Evolutionary conservation across 75 land plant genomes (phyloP), one percentile per base, ranked within the genome.

Genomic region (Cryptomeria japonica): DNA sequence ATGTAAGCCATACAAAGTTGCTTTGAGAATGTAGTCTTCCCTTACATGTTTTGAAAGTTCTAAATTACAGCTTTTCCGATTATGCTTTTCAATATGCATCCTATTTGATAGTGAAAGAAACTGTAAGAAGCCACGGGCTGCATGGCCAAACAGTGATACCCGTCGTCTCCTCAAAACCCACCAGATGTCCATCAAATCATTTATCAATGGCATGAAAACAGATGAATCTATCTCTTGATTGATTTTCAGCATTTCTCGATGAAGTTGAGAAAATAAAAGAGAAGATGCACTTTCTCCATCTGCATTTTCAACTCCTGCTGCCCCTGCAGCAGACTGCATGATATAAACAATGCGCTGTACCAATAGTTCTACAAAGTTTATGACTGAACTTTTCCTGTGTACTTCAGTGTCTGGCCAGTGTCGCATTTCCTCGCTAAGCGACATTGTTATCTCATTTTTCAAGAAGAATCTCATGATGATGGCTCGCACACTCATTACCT

Each of bases 81-180:
- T 73, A 42, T 10, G 15, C 47, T 86, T 87, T 61, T 70, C 89
- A 56, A 73, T 44, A 89, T 72, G 39, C 34, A 86, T 89, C 31
- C 84, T 80, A 55, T 93, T 93, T 11, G 99, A 97, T 79, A 93
- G 75, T 51, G 92, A 91, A 88, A 98, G 93, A 84, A 91, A 97
- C 86, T 96, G 89, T 75, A 98, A 91, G 86, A 93, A 98, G 70
- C 99, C 99, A 87, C 89, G 88, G 84, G 96, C 97, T 77, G 99
- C 97, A 90, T 92, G 91, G 51, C 93, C 95, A 93, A 93, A 98
- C 32, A 97, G 86, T 82, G 93, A 90, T 5, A 96, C 92, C 87
- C 95, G 87, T 88, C 99, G 91, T 80, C 82, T 88, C 89, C 99
- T 94, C 75, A 98, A 84, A 19, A 90, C 85, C 99, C 97, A 93